Evolutionary conservation across 306 rosid genomes (phyloP), one percentile per base, ranked within the genome.

Genomic region (Mimosa pudica): DNA sequence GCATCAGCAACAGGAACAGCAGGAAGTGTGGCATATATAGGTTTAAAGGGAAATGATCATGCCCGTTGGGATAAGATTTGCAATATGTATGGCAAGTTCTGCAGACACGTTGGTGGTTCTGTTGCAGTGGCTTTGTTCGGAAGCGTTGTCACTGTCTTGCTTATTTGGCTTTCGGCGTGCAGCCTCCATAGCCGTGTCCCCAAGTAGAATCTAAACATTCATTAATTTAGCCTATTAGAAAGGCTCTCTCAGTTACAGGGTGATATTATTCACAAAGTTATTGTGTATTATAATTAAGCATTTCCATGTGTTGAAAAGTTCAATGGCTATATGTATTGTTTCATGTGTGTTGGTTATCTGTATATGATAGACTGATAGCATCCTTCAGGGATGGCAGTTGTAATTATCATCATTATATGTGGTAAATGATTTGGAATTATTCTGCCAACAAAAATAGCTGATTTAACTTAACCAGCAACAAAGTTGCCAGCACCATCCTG

Each of bases 1-100:
- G 95, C 92, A 45, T 86, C 98, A 8, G 98, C 95, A 74, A 86
- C 92, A 0, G 98, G 97, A 67, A 33, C 93, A 7, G 94, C 95
- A 0, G 98, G 90, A 9, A 81, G 83, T 5, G 83, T 90, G n/a
- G 97, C 91, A 13, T 90, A 93, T 57, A 4, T 89, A 1, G 95
- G 95, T 20, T 82, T 90, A 54, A 93, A 90, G 83, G 98, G 98
- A 0, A 87, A 93, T 77, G 0, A 73, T 4, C 93, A 89, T 66
- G 85, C 87, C 13, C 47, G 60, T 49, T 92, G 97, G 94, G 4
- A 1, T 7, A 89, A 92, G 87, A 70, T 90, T 52, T 92, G 97
- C 78, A 66, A 76, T 5, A 74, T 72, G 51, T 87, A 85, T 16
- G 93, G 84, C 82, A 89, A 92, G 82, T 92, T 79, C 78, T 92